Evolutionary conservation across 805 yeast species (phyloP), one percentile per base, ranked within the genome.

Genomic region (Barnettozyma vustinii): DNA sequence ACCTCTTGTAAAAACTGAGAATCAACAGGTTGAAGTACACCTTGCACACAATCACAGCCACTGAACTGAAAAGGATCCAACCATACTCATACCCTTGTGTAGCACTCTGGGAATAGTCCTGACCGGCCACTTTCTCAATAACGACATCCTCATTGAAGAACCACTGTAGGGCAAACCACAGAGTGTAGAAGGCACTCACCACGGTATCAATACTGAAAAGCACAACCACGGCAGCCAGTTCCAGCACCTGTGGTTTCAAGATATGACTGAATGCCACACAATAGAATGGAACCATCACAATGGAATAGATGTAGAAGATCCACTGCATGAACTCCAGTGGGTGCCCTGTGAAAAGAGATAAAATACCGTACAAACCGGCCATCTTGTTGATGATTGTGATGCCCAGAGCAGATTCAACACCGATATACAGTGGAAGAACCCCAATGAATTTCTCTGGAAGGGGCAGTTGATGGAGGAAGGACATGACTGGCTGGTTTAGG

Each of bases 281-380:
- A 63, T 83, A 87, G 47, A 85, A 74, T 3, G 90, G 81, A 40
- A 91, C 67, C 6, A 81, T 72, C 3, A 77, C 47, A 15, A 87
- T 69, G 3, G 95, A 83, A 50, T 83, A 64, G 16, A 84, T 57
- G 64, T 91, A 89, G 55, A 83, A 80, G 1, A 85, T 51, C 94
- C 96, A 87, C 62, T 92, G 97, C 69, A 86, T 70, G 52, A 83
- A 77, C 51, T 81, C 83, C 48, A 91, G 73, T 2, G 94, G 94
- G 61, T 91, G 96, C 1, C 96, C 94, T 0, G 97, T 91, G 60
- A 92, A 77, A 23, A 92, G 65, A 1, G 97, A 90, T 20, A 90
- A 70, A 33, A 92, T 71, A 26, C 97, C 99, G 65, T 84, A 92
- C 19, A 82, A 72, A 9, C 98, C 97, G 50, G 96, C 82, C 56